Conservation (phyloP, 352 stramenopile species). For the Pythium folliculosum region DNA sequence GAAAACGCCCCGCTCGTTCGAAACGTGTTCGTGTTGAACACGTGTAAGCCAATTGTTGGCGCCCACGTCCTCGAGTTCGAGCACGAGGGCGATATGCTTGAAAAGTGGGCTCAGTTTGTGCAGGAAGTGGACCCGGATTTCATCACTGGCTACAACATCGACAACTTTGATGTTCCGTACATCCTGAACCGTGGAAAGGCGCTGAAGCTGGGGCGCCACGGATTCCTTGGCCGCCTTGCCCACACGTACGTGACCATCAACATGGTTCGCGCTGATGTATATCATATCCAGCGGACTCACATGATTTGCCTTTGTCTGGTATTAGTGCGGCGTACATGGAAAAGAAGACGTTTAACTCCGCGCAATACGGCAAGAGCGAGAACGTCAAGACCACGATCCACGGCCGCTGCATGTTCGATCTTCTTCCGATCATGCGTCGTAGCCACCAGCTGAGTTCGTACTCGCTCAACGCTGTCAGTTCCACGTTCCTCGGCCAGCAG, state of each 20-base stretch:
- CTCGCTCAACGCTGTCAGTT: slow-evolving; percentile 98
- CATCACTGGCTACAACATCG: slow-evolving; percentile 99
- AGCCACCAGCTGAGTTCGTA: slow-evolving; percentile 99
- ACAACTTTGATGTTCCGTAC: slow-evolving; percentile 99
- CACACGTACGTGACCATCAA: slow-evolving; percentile 57
- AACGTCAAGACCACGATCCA: slow-evolving; percentile 98
- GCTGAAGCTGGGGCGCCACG: slow-evolving; percentile 80
- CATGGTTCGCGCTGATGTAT: not conserved
- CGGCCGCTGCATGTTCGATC: slow-evolving; percentile 98
- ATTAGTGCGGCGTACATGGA: slow-evolving; percentile 84
- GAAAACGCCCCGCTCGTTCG: slow-evolving; percentile 66
- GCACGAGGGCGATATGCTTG: slow-evolving; percentile 95
- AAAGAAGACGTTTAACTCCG: slow-evolving; percentile 98
- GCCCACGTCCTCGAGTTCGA: slow-evolving; percentile 97
- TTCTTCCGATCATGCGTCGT: slow-evolving; percentile 99
- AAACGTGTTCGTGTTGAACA: slow-evolving; percentile 98
- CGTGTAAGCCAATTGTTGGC: slow-evolving; percentile 98
- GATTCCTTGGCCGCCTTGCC: slow-evolving; percentile 86
- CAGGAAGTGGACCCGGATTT: slow-evolving; percentile 97
- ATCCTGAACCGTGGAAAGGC: slow-evolving; percentile 97
- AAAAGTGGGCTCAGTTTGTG: slow-evolving; percentile 97
- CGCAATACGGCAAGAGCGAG: slow-evolving; percentile 97
- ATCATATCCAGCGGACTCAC: not conserved
- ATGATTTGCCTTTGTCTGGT: not conserved
- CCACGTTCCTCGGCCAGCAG: slow-evolving; percentile 97